phyloP scores from a whole-genome alignment of 2,329 filamentous ascomycete genomes.

The Fusarium hostae region DNA sequence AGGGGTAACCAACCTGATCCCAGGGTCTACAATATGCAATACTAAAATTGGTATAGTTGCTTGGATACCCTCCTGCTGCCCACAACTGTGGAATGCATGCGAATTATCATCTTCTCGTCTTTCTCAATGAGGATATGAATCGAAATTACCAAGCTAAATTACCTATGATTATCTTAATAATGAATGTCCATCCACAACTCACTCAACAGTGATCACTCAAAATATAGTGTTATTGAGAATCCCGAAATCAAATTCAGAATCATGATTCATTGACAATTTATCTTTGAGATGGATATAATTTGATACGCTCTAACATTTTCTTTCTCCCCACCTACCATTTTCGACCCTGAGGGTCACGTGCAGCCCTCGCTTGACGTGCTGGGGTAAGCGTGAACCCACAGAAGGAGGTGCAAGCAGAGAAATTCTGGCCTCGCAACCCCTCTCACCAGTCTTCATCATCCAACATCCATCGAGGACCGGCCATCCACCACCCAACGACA shows the following conservation, averaged over 20 bases:
- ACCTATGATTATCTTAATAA: background rate
- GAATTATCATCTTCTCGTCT: background rate
- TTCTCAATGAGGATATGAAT: background rate
- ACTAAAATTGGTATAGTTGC: background rate
- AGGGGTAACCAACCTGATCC: background rate
- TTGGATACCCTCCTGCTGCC: background rate
- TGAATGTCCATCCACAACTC: background rate
- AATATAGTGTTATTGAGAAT: background rate
- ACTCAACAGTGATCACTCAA: background rate
- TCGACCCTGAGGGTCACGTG: background rate
- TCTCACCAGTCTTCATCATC: conserved; percentile 52
- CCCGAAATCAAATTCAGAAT: background rate
- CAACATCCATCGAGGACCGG: conserved; percentile 54
- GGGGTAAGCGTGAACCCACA: conserved; percentile 53
- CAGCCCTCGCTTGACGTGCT: conserved; percentile 55
- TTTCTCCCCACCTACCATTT: background rate
- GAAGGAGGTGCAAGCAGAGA: conserved; percentile 51
- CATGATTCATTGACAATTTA: background rate
- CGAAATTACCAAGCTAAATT: background rate
- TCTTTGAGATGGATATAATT: background rate
- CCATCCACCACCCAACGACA: conserved; percentile 55
- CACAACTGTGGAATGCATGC: background rate
- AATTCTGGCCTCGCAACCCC: conserved; percentile 55
- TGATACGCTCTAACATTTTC: background rate
- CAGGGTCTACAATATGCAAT: background rate